Conservation (phyloP, 495 filamentous ascomycete genomes). For the Penicillium malachiteum region DNA sequence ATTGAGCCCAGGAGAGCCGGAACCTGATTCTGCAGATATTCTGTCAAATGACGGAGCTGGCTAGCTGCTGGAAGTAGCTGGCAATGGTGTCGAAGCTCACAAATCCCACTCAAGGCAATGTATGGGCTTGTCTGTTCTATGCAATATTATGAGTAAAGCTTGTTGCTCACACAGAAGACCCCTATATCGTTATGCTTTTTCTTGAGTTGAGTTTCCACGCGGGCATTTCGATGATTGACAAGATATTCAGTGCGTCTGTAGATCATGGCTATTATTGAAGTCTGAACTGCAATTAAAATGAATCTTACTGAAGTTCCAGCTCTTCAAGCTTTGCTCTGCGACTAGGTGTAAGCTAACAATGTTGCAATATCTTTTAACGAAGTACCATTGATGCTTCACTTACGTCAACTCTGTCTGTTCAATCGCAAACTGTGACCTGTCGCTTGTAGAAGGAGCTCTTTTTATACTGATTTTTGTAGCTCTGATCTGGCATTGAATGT, state of each 20-base stretch:
- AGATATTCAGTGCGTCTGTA: neutral
- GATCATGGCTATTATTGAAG: neutral
- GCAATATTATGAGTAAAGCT: constrained; percentile 22
- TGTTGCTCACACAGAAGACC: constrained; percentile 38
- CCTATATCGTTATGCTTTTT: neutral
- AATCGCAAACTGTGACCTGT: no score
- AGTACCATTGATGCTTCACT: no score
- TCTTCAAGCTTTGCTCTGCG: neutral
- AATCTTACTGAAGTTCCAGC: neutral
- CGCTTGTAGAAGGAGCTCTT: no score
- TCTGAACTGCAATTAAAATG: no score
- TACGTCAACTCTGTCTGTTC: no score
- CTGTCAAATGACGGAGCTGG: constrained; percentile 16
- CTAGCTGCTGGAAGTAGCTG: constrained; percentile 29
- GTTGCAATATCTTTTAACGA: no score
- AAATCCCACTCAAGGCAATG: constrained; percentile 28
- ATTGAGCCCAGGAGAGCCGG: constrained; percentile 26
- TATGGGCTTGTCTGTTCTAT: constrained; percentile 13
- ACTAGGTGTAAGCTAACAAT: no score
- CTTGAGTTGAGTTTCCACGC: constrained; percentile 5
- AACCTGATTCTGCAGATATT: constrained; percentile 21
- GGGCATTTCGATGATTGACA: neutral
- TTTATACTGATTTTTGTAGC: no score
- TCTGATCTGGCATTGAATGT: no score
- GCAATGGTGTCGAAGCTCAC: constrained; percentile 30